Conservation (phyloP, 2,329 filamentous ascomycete genomes). For the Neofusicoccum umdonicola region DNA sequence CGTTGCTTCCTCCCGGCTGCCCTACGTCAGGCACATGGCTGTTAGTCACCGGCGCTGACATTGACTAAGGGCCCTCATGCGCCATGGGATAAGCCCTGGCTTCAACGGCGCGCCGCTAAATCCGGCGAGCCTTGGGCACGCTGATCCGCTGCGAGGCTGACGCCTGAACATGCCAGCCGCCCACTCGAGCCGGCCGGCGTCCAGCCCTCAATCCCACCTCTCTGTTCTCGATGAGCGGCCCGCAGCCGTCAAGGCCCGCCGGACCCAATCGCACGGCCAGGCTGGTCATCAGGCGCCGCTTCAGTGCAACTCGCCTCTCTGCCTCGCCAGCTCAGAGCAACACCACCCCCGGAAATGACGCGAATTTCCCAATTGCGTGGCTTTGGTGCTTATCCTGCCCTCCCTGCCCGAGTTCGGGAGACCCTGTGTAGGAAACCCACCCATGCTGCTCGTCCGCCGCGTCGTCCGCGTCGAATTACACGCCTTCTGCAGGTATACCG, state of each 20-base stretch:
- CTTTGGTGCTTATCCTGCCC: conserved; percentile 17
- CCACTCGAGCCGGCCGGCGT: conserved; percentile 5
- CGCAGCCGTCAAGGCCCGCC: conserved; percentile 14
- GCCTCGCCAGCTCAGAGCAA: conserved; percentile 13
- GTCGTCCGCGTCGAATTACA: background rate
- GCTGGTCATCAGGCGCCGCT: background rate
- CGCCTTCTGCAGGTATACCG: background rate
- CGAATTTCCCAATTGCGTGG: conserved; percentile 15
- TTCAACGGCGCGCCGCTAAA: background rate
- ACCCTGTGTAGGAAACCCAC: conserved; percentile 4
- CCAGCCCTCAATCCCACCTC: conserved; percentile 10
- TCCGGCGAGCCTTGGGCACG: background rate
- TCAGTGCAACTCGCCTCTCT: conserved; percentile 14
- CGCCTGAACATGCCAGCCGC: background rate
- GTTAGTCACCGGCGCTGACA: conserved; percentile 14
- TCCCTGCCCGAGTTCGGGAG: background rate
- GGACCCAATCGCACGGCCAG: conserved; percentile 7
- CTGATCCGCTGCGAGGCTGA: conserved; percentile 19
- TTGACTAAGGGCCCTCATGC: conserved; percentile 13
- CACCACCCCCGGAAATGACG: conserved; percentile 8
- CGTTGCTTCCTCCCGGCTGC: conserved; percentile 8
- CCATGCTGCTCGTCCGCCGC: background rate
- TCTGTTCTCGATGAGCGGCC: conserved; percentile 18
- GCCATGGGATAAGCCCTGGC: conserved; percentile 5
- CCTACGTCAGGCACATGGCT: conserved; percentile 17